phyloP scores from a whole-genome alignment of 169 alveolate genomes.

The Eimeria brunetti region DNA sequence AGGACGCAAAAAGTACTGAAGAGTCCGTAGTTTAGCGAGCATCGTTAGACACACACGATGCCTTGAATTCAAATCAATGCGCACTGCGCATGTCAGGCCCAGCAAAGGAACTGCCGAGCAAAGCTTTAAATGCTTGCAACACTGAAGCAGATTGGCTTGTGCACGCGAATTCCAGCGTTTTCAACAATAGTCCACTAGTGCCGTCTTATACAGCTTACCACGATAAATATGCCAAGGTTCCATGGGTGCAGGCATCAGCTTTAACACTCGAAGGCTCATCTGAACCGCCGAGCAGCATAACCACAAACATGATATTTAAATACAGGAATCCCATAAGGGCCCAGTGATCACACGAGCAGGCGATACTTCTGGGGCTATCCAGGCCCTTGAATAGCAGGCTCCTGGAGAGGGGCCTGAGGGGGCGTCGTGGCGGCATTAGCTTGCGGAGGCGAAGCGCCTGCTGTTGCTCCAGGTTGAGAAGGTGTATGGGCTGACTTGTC shows the following conservation, averaged over 20 bases:
- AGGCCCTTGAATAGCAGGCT: not conserved
- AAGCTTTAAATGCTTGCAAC: not conserved
- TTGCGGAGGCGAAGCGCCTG: not conserved
- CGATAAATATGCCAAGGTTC: not conserved
- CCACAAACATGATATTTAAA: not conserved
- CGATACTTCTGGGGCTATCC: not conserved
- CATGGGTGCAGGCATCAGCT: not conserved
- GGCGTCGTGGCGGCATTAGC: not conserved
- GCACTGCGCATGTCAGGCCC: not conserved
- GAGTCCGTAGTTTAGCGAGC: not conserved
- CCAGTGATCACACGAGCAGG: not conserved
- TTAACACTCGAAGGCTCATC: not conserved
- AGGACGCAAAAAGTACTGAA: not conserved
- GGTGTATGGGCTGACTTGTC: not conserved
- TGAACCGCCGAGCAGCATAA: not conserved
- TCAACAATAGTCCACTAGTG: not conserved
- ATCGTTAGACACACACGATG: not conserved
- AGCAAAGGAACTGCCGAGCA: not conserved
- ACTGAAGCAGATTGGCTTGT: too few species aligned
- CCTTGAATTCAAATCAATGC: not conserved
- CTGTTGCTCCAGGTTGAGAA: not conserved
- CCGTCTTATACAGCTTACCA: not conserved
- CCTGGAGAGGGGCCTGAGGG: not conserved
- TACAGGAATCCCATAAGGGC: not conserved
- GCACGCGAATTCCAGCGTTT: not conserved